phyloP scores from a whole-genome alignment of 495 filamentous ascomycete genomes.

The Podospora comata region DNA sequence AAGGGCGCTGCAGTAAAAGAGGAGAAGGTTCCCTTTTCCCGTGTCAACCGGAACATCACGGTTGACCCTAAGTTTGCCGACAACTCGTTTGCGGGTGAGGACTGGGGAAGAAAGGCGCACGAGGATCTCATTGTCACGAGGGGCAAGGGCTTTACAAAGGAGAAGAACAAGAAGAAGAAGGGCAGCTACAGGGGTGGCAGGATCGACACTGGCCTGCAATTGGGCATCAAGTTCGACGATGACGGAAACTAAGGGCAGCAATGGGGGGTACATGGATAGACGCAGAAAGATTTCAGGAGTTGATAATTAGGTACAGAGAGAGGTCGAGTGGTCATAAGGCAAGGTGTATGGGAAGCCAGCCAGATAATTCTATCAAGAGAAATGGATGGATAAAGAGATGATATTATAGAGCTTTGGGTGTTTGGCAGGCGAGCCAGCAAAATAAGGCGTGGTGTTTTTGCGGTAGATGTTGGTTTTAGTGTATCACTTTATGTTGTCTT shows the following conservation, averaged over 20 bases:
- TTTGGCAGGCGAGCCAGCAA: not conserved
- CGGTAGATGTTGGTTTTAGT: not conserved
- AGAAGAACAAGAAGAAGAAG: conserved; percentile 96
- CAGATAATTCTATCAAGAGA: not conserved
- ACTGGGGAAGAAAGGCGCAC: conserved; percentile 84
- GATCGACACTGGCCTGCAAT: conserved; percentile 69
- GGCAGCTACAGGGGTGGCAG: conserved; percentile 82
- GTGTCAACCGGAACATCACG: conserved; percentile 55
- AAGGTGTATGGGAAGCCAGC: not conserved
- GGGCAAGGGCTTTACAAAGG: conserved; percentile 98
- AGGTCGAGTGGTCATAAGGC: not conserved
- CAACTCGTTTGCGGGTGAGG: conserved; percentile 77
- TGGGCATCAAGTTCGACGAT: conserved; percentile 85
- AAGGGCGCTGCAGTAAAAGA: conserved; percentile 32
- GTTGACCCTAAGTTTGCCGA: conserved; percentile 60
- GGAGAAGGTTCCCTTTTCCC: conserved; percentile 62
- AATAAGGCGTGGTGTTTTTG: not conserved
- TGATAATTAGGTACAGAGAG: not conserved
- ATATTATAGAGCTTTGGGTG: not conserved
- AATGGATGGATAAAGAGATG: not conserved
- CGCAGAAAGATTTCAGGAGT: not conserved
- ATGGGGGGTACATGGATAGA: too few species aligned
- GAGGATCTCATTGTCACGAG: conserved; percentile 84
- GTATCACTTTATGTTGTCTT: not conserved
- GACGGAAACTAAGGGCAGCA: conserved; percentile 34